Evolutionary conservation across 768 basidiomycete species (phyloP), one percentile per base, ranked within the genome.

Genomic region (Tylopilus plumbeoviolaceoides): DNA sequence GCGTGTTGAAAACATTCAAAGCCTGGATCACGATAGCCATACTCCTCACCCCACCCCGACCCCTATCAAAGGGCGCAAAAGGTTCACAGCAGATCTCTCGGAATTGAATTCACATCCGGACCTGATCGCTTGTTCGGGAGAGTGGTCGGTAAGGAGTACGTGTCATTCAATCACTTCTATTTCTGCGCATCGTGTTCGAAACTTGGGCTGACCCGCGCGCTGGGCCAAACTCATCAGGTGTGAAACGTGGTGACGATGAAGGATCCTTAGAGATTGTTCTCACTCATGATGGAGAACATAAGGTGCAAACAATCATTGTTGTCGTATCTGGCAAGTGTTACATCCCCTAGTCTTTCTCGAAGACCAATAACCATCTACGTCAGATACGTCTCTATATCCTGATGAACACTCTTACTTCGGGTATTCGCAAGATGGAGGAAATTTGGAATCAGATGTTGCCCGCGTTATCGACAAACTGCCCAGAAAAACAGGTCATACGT

Each of bases 321-420:
- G 65, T 82, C 28, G 70, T 82, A 25, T 78, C 82, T 40, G 83
- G 81, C 76, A 58, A 38, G 74, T 59, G 18, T 5, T 18, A 42
- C 17, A 12, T 12, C 14, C n/a, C 20, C 11, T 30, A 7, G 2
- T 5, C 17, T 31, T 21, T 11, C 18, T 31, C n/a, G 25, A 5
- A 31, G 25, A 31, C 9, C 10, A 28, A 35, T 57, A 25, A 55
- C 8, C 30, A 46, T n/a, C n/a, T 21, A 46, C 39, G 18, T 30
- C 55, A 84, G 84, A 86, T 59, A 79, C 84, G 2, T 82, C 85
- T 10, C 81, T 83, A 47, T 89, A 89, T 61, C 87, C 87, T 1
- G 69, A 69, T 25, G 72, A 70, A 53, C 85, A 87, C 62, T 72
- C 75, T 0, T 76, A 78, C 49, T 78, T 86, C 59, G 75, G 81